Conservation (phyloP, 1,284 basidiomycete species). For the Trametes hirsuta region DNA sequence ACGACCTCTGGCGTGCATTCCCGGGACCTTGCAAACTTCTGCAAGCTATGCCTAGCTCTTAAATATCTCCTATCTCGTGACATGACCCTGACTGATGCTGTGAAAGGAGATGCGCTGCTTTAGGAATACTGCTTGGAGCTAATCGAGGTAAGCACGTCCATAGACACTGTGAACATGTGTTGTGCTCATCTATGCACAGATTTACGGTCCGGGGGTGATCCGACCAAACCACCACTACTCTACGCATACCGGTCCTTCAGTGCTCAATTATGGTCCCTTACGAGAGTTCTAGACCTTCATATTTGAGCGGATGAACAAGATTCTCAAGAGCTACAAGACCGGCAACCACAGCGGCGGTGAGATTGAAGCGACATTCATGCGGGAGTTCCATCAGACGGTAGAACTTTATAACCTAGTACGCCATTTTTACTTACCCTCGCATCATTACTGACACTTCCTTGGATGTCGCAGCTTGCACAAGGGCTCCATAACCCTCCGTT, state of each 20-base stretch:
- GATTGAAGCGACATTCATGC: conserved; percentile 38
- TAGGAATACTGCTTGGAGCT: conserved; percentile 29
- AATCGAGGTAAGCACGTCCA: conserved; percentile 14
- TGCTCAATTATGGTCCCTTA: conserved; percentile 38
- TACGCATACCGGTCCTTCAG: conserved; percentile 28
- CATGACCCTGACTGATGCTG: conserved; percentile 22
- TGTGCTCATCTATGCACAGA: conserved; percentile 15
- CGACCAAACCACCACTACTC: conserved; percentile 39
- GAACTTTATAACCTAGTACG: conserved; percentile 28
- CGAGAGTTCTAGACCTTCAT: conserved; percentile 43
- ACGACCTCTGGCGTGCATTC: conserved; percentile 18
- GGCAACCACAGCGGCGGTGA: conserved; percentile 38
- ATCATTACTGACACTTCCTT: neutral
- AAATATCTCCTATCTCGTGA: conserved; percentile 14
- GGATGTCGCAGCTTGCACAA: neutral
- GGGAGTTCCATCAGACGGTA: conserved; percentile 36
- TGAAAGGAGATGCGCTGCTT: conserved; percentile 24
- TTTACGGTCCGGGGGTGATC: conserved; percentile 32
- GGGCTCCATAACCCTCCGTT: neutral
- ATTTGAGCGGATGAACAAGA: conserved; percentile 41
- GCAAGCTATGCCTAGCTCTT: conserved; percentile 30
- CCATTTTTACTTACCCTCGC: neutral
- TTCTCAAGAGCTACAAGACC: conserved; percentile 39
- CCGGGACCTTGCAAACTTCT: conserved; percentile 30
- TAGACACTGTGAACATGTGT: neutral